Percentiles rank a stretch among this genome's conserved stretches.
phyloP scores from a whole-genome alignment of 192 early-diverging fungal species.

The Tieghemiomyces parasiticus region DNA sequence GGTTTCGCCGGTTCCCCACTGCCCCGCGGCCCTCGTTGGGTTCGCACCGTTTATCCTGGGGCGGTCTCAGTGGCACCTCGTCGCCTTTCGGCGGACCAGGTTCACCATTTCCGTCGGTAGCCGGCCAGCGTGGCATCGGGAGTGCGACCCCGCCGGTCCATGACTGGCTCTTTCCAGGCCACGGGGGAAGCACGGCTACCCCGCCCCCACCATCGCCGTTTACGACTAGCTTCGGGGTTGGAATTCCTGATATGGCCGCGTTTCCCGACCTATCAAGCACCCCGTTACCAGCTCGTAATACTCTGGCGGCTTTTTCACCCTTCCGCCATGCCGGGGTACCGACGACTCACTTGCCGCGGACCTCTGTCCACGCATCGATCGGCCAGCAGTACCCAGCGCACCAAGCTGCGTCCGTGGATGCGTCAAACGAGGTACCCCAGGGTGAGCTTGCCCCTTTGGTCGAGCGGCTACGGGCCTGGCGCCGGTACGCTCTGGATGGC shows the following conservation, averaged over 20 bases:
- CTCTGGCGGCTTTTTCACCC: not conserved
- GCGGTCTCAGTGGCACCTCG: not conserved
- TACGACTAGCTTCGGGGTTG: too few relatives aligned
- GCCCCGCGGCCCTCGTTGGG: not conserved
- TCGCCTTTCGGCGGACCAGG: not conserved
- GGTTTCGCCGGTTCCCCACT: not conserved
- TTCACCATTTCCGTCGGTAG: not conserved
- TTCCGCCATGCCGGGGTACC: not conserved
- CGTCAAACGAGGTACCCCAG: not conserved
- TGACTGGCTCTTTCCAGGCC: not conserved
- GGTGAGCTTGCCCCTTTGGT: not conserved
- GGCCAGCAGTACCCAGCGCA: not conserved
- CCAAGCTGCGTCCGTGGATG: not conserved
- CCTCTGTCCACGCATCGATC: not conserved
- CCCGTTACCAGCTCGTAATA: not conserved
- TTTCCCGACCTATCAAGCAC: not conserved
- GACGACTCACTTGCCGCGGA: not conserved
- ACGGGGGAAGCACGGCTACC: not conserved
- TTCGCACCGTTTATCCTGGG: not conserved
- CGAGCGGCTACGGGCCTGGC: slow-evolving; percentile 1
- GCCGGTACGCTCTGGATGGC: slow-evolving; percentile 6
- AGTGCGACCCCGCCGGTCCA: not conserved
- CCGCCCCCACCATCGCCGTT: not conserved
- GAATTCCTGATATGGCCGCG: too few relatives aligned
- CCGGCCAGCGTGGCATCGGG: not conserved